Percentiles rank a stretch among this genome's conserved stretches.
These are phyloP conservation scores for Fusarium aywerte DNA, from an alignment of 2,329 filamentous ascomycete genomes.

Conservation along the genomic window DNA sequence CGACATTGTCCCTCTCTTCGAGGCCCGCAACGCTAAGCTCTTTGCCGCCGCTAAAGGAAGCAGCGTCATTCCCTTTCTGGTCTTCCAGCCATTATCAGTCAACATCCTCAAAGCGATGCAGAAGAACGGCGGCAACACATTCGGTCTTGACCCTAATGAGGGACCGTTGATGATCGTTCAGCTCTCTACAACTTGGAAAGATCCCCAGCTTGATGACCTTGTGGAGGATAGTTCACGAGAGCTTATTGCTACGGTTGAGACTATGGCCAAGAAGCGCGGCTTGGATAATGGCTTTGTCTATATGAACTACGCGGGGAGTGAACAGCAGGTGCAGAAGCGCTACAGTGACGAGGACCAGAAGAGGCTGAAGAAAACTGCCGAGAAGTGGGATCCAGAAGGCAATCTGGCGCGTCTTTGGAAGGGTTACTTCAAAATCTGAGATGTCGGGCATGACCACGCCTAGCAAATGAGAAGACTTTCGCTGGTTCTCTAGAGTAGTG, in stretches of 20 bases:
- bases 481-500: too few species aligned
- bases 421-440: conserved; percentile 52
- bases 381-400: conserved; percentile 53
- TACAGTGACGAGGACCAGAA: conserved; percentile 55
- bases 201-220: background rate
- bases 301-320: conserved; percentile 58
- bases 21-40: conserved; percentile 17
- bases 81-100: conserved; percentile 53
- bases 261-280: conserved; percentile 46
- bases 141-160: conserved; percentile 1
- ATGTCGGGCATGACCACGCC: rapidly evolving
- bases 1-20: conserved; percentile 44
- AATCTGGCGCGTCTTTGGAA: conserved; percentile 53
- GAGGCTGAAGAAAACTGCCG: conserved; percentile 46
- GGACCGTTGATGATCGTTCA: conserved; percentile 16
- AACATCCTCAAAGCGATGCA: conserved; percentile 18
- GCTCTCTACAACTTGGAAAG: conserved; percentile 14
- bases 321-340: conserved; percentile 54
- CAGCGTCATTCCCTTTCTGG: conserved; percentile 36
- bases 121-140: conserved; percentile 14
- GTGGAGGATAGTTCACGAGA: conserved; percentile 34
- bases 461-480: too few species aligned
- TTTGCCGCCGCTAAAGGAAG: background rate
- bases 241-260: conserved; percentile 2
- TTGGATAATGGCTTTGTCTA: conserved; percentile 55